Conservation (phyloP, 2,329 filamentous ascomycete species). For the Botrytis galanthina region DNA sequence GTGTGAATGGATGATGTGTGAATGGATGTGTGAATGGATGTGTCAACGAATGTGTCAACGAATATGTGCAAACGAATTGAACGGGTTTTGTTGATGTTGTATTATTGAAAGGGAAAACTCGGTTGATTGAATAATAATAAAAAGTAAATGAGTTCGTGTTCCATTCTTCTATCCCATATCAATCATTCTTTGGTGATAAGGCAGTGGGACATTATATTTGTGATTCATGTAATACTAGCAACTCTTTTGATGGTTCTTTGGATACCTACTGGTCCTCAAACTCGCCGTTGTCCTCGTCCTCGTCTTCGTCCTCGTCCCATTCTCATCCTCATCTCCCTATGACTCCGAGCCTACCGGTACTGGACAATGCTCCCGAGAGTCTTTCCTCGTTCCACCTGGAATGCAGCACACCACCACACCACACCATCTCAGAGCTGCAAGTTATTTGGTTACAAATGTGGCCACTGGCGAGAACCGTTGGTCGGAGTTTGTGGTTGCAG, state of each 20-base stretch:
- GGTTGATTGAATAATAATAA: not conserved
- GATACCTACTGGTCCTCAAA: no score
- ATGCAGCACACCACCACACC: no score
- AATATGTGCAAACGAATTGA: not conserved
- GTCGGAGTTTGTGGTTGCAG: not conserved
- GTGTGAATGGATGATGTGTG: not conserved
- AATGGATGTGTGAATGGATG: not conserved
- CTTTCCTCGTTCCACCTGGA: not conserved
- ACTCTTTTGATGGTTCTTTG: not conserved
- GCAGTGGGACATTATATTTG: not conserved
- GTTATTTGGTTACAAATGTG: not conserved
- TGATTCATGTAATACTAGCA: not conserved
- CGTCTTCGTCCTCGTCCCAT: no score
- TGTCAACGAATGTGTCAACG: no score
- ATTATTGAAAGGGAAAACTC: not conserved
- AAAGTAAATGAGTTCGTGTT: not conserved
- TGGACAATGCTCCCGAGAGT: not conserved
- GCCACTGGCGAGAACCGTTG: not conserved
- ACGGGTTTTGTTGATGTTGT: not conserved
- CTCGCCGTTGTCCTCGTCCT: no score
- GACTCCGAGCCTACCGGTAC: not conserved
- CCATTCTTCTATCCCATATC: not conserved
- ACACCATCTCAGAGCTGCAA: not conserved
- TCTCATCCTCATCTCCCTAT: not conserved
- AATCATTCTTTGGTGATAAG: not conserved